Evolutionary conservation across 352 stramenopile species (phyloP).

Genomic region (Globisporangium rhizosaccharum): DNA sequence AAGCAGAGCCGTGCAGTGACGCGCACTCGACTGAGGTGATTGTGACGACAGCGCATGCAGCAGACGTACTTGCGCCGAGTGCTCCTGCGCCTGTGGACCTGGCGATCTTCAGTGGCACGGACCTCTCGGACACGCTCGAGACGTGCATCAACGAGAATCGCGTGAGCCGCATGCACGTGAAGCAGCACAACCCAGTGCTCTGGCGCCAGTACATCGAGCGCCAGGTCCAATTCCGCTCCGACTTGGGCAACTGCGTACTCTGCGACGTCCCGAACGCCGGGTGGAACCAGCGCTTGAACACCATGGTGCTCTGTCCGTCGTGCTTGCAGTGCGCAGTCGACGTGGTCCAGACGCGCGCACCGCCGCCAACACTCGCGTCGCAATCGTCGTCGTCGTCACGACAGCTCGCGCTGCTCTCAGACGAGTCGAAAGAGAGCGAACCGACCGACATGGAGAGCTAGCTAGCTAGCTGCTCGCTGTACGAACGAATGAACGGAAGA

Average conservation of each 20-base stretch:
- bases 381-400: too few species aligned
- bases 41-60: not conserved
- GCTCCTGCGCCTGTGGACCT: not conserved
- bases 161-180: constrained; percentile 24
- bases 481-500: too few species aligned
- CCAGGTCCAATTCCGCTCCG: constrained; percentile 17
- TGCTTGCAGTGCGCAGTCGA: constrained; percentile 30
- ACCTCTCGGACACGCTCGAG: constrained; percentile 17
- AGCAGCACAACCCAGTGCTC: constrained; percentile 26
- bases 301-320: constrained; percentile 35
- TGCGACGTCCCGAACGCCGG: constrained; percentile 37
- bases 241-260: constrained; percentile 26
- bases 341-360: constrained; percentile 5
- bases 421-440: constrained; percentile 5
- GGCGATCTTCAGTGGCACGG: constrained; percentile 6
- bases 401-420: not conserved
- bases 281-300: constrained; percentile 47
- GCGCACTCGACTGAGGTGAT: not conserved
- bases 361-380: not conserved
- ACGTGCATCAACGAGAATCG: constrained; percentile 30
- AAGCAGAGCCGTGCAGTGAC: not conserved
- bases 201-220: constrained; percentile 35
- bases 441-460: not conserved
- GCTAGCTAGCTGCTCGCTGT: too few species aligned
- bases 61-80: not conserved